phyloP scores from a whole-genome alignment of 2,329 filamentous ascomycete genomes.

The Talaromyces albobiverticillius region DNA sequence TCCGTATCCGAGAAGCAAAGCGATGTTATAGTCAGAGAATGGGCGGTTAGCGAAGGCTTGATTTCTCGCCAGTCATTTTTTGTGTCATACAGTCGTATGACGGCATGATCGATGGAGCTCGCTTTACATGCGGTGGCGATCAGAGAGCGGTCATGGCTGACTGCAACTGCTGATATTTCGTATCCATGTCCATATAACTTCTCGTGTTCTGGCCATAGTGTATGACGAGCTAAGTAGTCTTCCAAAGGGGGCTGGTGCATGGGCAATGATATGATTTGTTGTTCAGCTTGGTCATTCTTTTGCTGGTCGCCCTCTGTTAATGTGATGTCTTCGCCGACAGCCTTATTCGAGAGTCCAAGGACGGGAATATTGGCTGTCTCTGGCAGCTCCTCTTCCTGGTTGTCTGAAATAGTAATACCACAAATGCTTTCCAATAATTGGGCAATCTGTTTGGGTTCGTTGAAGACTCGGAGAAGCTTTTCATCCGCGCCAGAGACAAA shows the following conservation, averaged over 20 bases:
- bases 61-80: slow-evolving; percentile 77
- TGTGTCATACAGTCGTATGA: slow-evolving; percentile 88
- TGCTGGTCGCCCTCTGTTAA: slow-evolving; percentile 32
- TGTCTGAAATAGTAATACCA: slow-evolving; percentile 49
- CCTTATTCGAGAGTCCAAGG: slow-evolving; percentile 93
- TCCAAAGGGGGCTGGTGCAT: slow-evolving; percentile 77
- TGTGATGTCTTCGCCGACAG: slow-evolving; percentile 55
- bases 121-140: slow-evolving; percentile 92
- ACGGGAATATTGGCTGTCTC: slow-evolving; percentile 95
- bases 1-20: slow-evolving; percentile 78
- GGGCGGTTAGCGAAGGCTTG: slow-evolving; percentile 75
- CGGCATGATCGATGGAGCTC: slow-evolving; percentile 88
- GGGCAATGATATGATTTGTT: slow-evolving; percentile 44
- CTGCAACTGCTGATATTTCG: slow-evolving; percentile 85
- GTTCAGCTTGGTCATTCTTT: slow-evolving; percentile 19
- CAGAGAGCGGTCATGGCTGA: slow-evolving; percentile 69
- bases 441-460: slow-evolving; percentile 80
- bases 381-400: slow-evolving; percentile 52
- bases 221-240: slow-evolving; percentile 83
- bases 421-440: slow-evolving; percentile 67
- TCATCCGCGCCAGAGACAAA: slow-evolving; percentile 97
- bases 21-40: slow-evolving; percentile 80
- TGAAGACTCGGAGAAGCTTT: slow-evolving; percentile 95
- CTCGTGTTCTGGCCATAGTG: slow-evolving; percentile 92
- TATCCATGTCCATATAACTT: slow-evolving; percentile 98